A percentile compares a stretch with the other conserved stretches of the same genome.
Evolutionary conservation across 1,284 basidiomycete species (phyloP).

Genomic region (Puccinia coronata): DNA sequence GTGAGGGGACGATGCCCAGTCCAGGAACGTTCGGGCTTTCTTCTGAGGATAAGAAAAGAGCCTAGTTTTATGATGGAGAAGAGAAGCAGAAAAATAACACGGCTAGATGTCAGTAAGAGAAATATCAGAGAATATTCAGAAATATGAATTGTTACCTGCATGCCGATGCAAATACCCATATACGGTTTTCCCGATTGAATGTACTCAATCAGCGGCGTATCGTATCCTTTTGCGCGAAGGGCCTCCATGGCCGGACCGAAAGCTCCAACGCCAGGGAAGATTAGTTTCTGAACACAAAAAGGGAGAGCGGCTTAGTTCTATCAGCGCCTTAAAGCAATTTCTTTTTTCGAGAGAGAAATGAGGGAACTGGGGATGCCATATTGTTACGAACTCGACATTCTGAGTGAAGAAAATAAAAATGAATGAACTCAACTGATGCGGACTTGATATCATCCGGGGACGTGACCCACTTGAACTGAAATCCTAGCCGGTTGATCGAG

Average conservation of each 20-base stretch:
- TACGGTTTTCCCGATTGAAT: constrained; percentile 88
- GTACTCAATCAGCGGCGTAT: constrained; percentile 79
- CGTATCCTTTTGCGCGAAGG: constrained; percentile 72
- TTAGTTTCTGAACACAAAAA: constrained; percentile 70
- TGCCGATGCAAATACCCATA: constrained; percentile 87
- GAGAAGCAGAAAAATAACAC: neutral
- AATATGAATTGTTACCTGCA: constrained; percentile 67
- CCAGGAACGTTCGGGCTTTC: constrained; percentile 69
- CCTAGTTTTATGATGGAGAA: constrained; percentile 24
- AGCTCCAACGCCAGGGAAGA: constrained; percentile 97
- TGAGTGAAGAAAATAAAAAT: neutral
- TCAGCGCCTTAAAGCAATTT: no score
- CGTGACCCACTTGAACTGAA: constrained; percentile 25
- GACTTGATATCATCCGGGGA: constrained; percentile 38
- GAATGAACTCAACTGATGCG: constrained; percentile 11
- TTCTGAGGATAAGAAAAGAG: constrained; percentile 82
- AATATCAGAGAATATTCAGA: neutral
- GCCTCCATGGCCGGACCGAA: constrained; percentile 85
- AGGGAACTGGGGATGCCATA: neutral
- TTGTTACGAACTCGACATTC: neutral
- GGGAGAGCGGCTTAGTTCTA: neutral
- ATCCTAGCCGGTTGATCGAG: neutral
- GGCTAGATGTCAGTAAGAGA: neutral
- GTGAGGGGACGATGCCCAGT: constrained; percentile 72
- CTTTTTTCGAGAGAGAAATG: no score